Conservation (phyloP, 2,329 filamentous ascomycete genomes). For the Aspergillus hiratsukae region DNA sequence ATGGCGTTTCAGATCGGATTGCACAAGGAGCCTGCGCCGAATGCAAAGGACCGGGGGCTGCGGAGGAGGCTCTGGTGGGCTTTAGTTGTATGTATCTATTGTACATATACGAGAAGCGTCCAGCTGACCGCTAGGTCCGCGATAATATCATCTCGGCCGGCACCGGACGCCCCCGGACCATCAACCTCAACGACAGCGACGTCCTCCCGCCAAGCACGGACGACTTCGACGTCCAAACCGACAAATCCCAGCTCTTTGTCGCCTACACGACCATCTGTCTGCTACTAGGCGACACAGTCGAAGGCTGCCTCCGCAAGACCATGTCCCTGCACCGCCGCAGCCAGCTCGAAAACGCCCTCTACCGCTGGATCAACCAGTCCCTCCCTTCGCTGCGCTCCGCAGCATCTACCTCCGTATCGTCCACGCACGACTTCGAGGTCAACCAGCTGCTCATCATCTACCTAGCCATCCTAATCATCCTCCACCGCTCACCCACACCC, state of each 20-base stretch:
- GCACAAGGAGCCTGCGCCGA: conserved; percentile 37
- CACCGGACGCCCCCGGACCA: conserved; percentile 38
- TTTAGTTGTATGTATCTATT: conserved; percentile 32
- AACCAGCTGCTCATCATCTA: conserved; percentile 36
- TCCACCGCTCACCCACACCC: conserved; percentile 29
- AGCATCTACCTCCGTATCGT: conserved; percentile 2
- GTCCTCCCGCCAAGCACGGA: conserved; percentile 33
- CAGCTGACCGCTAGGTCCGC: conserved; percentile 24
- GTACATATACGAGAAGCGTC: no score
- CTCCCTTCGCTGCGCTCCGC: conserved; percentile 7
- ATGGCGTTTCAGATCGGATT: conserved; percentile 41
- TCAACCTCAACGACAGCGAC: conserved; percentile 38
- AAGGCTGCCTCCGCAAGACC: conserved; percentile 31
- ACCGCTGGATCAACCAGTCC: conserved; percentile 37
- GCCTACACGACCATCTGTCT: conserved; percentile 38
- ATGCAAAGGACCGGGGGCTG: conserved; percentile 31
- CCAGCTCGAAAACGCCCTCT: conserved; percentile 36
- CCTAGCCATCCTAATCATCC: conserved; percentile 36
- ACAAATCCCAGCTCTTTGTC: conserved; percentile 31
- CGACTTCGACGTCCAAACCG: conserved; percentile 31
- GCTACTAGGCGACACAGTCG: conserved; percentile 39
- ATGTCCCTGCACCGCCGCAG: conserved; percentile 27
- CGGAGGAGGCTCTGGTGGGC: conserved; percentile 44
- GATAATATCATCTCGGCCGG: conserved; percentile 41
- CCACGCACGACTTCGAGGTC: conserved; percentile 26